Evolutionary conservation across 495 filamentous ascomycete genomes (phyloP), one percentile per base, ranked within the genome.

Genomic region (Echria macrotheca): DNA sequence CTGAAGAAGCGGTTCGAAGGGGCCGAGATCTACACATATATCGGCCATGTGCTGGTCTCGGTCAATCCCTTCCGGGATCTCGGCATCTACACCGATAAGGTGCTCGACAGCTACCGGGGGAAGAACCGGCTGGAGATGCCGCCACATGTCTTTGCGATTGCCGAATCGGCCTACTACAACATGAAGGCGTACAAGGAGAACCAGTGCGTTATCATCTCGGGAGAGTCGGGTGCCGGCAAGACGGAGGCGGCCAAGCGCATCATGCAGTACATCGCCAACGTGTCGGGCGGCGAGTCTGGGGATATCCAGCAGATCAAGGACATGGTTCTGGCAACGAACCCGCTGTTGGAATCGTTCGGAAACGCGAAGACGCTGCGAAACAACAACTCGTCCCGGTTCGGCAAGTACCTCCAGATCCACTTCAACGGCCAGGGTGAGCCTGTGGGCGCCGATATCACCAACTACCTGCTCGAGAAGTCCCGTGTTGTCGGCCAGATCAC

Each of bases 111-210:
- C 49, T 97, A 99, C 70, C 79, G 80, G 59, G 91, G 89, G 49
- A 97, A 96, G 79, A 99, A 99, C 70, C 82, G 94, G 41, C 79
- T 99, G 55, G 93, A 99, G 68, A 77, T 85, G 69, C 88, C 93
- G 15, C 94, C 94, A 7, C 94, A 99, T 66, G 94, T 99, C 53
- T 99, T 96, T 69, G 93, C 89, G 39, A 91, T 97, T 63, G 94
- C 94, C 56, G 94, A 99, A 69, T 85, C 89, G 3, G 71, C 91
- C 41, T 97, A 99, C 73, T 96, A 97, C 71, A 96, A 99, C 74
- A 97, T 99, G 94, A 96, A 96, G 56, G 91, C 88, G 14, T 97
- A 99, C 76, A 91, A 91, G 59, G 94, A 97, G 52, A 97, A 97
- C 71, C 94, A 99, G 63, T 99, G 94, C 71, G 91, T 99, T 43